phyloP scores from a whole-genome alignment of 306 rosid species.

The Arachis hypogaea region DNA sequence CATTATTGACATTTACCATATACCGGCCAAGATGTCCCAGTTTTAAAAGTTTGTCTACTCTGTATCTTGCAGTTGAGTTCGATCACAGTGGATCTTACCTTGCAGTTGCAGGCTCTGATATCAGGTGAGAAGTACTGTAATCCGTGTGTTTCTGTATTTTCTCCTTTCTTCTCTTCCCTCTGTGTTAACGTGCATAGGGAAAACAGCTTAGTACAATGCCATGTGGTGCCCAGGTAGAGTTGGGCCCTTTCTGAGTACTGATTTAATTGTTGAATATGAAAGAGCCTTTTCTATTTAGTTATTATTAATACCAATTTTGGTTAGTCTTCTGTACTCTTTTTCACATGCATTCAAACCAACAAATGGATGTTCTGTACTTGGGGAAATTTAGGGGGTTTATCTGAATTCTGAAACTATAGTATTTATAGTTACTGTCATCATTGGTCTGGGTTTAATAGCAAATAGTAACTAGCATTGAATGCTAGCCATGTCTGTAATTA shows the following conservation, averaged over 20 bases:
- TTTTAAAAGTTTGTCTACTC: conserved; percentile 13
- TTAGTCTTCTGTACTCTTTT: no score
- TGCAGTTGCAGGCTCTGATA: conserved; percentile 89
- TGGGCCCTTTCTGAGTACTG: background rate
- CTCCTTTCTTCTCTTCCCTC: background rate
- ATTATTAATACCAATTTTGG: no score
- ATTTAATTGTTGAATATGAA: background rate
- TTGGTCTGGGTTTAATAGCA: background rate
- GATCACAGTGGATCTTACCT: conserved; percentile 98
- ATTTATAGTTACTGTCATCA: background rate
- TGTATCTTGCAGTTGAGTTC: conserved; percentile 79
- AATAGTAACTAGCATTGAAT: background rate
- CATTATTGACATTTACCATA: background rate
- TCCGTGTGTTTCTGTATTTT: no score
- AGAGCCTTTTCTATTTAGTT: background rate
- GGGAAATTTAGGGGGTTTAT: no score
- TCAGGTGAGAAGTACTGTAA: conserved; percentile 58
- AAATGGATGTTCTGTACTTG: background rate
- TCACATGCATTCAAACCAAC: background rate
- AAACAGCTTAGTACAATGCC: background rate
- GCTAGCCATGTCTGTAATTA: background rate
- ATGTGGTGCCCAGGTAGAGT: background rate
- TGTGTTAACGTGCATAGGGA: background rate
- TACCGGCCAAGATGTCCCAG: background rate
- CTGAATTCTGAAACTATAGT: no score